Evolutionary conservation across 108 stramenopile species (phyloP), one percentile per base, ranked within the genome.

Genomic region (Cyclotella choctawhatcheeana): DNA sequence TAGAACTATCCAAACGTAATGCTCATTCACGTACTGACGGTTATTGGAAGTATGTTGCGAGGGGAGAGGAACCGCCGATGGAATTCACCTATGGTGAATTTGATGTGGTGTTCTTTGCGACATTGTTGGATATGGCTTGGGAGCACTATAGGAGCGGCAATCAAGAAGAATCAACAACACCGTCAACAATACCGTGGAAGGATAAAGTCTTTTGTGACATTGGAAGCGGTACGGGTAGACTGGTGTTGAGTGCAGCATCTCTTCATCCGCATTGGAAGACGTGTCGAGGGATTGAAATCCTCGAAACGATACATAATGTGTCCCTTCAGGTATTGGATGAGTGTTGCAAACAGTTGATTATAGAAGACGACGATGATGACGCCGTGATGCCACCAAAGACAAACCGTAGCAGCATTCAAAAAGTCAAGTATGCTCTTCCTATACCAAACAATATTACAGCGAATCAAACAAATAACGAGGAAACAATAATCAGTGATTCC

Each of bases 41-140:
- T 18, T 93, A 93, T 65, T 93, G 92, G 92, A 85, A 87, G 18
- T 93, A 63, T 58, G 75, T 93, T 58, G 50, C 64, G 34, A 64
- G 67, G 33, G 92, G 92, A 53, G 73, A 86, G 44, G 79, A 86
- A 13, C 92, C 92, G 55, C 89, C 88, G 3, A 55, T 69, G 12
- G 80, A 85, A 67, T 79, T 91, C 22, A 88, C 89, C 10, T 90
- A 93, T 61, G 92, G 92, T 12, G 92, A 93, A 76, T 93, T 93
- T 67, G 92, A 93, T 73, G 52, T 89, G 17, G 63, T 75, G 13
- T 90, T 91, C 53, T 91, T 93, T 71, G 85, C 76, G 0, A 40
- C 81, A n/a, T 59, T 90, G 16, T 40, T 93, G 37, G 85, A 93
- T 34, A 56, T 47, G 47, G 88, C 85, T 2, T 68, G 77, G 55